phyloP scores from a whole-genome alignment of 169 alveolate species.

The Theileria parva region DNA sequence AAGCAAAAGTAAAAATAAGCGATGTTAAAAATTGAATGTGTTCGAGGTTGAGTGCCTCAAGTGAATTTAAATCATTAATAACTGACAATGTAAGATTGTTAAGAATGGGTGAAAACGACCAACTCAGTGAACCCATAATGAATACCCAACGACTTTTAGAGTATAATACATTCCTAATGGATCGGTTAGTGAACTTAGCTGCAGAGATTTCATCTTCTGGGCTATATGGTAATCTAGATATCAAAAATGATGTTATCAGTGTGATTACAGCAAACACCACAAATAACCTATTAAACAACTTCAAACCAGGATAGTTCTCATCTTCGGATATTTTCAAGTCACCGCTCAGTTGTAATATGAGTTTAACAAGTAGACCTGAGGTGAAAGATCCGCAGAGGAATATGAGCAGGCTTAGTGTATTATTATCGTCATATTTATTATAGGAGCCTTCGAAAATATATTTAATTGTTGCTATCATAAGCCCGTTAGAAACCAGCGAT shows the following conservation, averaged over 20 bases:
- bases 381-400: constrained; percentile 3
- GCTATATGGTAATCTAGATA: not conserved
- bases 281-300: constrained; percentile 2
- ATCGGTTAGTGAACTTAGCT: not conserved
- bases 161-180: not conserved
- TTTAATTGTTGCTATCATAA: constrained; percentile 4
- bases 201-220: not conserved
- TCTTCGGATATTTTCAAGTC: not conserved
- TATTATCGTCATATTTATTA: not conserved
- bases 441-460: constrained; percentile 15
- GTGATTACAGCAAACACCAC: not conserved
- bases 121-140: not conserved
- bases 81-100: constrained; percentile 6
- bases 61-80: not conserved
- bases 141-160: constrained; percentile 8
- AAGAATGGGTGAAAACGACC: constrained; percentile 17
- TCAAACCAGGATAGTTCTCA: not conserved
- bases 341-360: not conserved
- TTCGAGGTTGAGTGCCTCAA: constrained; percentile 13
- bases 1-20: not conserved
- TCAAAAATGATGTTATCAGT: not conserved
- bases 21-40: not conserved
- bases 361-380: constrained; percentile 1
- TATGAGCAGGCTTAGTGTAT: not conserved
- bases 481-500: constrained; percentile 15